These are phyloP conservation scores for Aspergillus terreus DNA, from an alignment of 2,329 filamentous ascomycete genomes.

Conservation along the genomic window DNA sequence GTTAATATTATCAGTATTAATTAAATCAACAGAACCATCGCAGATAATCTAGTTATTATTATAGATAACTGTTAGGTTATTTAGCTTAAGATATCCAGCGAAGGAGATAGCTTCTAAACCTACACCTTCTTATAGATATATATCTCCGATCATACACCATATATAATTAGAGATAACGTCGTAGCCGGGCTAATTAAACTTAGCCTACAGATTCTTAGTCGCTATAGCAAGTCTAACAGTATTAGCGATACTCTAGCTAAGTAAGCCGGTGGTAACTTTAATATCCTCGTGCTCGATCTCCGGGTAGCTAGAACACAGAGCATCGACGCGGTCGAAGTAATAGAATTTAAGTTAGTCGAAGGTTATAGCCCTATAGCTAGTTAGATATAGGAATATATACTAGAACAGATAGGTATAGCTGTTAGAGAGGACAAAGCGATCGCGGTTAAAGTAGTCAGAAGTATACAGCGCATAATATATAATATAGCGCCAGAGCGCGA, in stretches of 20 bases:
- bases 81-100: slow-evolving; percentile 53
- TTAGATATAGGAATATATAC: slow-evolving; percentile 30
- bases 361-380: slow-evolving; percentile 29
- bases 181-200: slow-evolving; percentile 50
- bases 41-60: slow-evolving; percentile 61
- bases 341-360: slow-evolving; percentile 35
- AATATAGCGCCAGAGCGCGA: slow-evolving; percentile 41
- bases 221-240: slow-evolving; percentile 59
- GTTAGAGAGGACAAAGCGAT: slow-evolving; percentile 46
- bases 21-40: slow-evolving; percentile 54
- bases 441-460: slow-evolving; percentile 41
- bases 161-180: slow-evolving; percentile 51
- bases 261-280: slow-evolving; percentile 58
- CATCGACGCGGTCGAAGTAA: slow-evolving; percentile 20
- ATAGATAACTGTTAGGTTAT: slow-evolving; percentile 57
- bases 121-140: slow-evolving; percentile 59
- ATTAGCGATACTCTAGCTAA: slow-evolving; percentile 60
- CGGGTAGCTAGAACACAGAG: slow-evolving; percentile 39
- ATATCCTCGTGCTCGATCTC: slow-evolving; percentile 57
- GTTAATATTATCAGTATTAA: slow-evolving; percentile 56
- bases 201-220: slow-evolving; percentile 53
- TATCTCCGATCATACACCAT: slow-evolving; percentile 58
- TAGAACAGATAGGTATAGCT: slow-evolving; percentile 33
- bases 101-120: slow-evolving; percentile 55
- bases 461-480: slow-evolving; percentile 41